Evolutionary conservation across 495 filamentous ascomycete genomes (phyloP), one percentile per base, ranked within the genome.

Genomic region (Penicillium odoratum): DNA sequence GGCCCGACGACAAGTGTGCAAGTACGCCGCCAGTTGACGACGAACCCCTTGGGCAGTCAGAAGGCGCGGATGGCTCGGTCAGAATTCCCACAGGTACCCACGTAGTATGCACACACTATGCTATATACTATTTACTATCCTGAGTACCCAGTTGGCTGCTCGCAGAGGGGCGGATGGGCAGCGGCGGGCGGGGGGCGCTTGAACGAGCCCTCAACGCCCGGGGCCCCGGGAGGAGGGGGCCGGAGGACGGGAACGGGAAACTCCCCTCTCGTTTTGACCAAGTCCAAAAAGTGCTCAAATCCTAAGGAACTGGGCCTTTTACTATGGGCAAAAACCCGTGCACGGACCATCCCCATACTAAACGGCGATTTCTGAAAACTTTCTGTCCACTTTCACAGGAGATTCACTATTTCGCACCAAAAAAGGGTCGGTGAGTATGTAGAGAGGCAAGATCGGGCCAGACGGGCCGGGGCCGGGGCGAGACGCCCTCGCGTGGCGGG

Each of bases 341-440:
- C 56, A 47, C 56, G 44, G 49, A 44, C 45, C 60, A 59, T 0
- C 42, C 44, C 55, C 60, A 59, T 62, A 59, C 8, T 44, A 36
- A 59, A 58, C 18, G 13, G 45, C 52, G 42, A 18, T 49, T 53
- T 55, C 48, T 44, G 7, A 18, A 31, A 33, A 26, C 36, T 48
- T 48, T 53, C 30, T 62, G 45, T 48, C 9, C 40, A 40, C 33
- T 6, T 42, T 31, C 11, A 52, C 49, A 40, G 11, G 31, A 33
- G 5, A 33, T 33, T 33, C 31, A 33, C 31, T 10, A 40, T 34
- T 18, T 43, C n/a, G 18, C 8, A 9, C 26, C 46, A 25, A 64
- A 64, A 50, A 11, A 7, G 13, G 7, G 53, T 63, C 56, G 63
- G 61, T 53, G 63, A 30, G 56, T 63, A 56, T 63, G 46, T 67